A percentile compares a stretch with the other conserved stretches of the same genome.
phyloP scores from a whole-genome alignment of 1,284 basidiomycete genomes.

The Wallemia ichthyophaga region DNA sequence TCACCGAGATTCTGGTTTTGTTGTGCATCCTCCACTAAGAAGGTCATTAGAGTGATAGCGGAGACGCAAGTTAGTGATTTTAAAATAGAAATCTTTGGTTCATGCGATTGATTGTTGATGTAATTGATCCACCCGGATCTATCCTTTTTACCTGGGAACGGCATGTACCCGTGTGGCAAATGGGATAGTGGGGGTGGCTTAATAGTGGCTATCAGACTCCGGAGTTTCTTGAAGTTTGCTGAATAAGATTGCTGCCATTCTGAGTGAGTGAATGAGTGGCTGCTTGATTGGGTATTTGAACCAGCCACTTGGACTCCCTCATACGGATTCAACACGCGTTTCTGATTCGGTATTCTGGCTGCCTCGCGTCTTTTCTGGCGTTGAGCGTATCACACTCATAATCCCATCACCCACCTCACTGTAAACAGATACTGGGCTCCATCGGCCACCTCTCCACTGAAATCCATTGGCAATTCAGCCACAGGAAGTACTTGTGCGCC shows the following conservation, averaged over 20 bases:
- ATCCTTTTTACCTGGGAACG: not conserved
- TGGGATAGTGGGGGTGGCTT: not conserved
- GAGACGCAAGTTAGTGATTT: not conserved
- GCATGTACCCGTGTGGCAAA: not conserved
- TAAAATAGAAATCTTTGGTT: not conserved
- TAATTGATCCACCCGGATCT: not conserved
- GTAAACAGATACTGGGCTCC: not conserved
- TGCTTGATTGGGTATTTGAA: too few species aligned
- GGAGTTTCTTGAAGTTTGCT: not conserved
- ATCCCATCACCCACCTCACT: not conserved
- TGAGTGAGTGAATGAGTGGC: too few species aligned
- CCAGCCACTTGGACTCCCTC: too few species aligned
- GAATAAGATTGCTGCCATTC: not conserved
- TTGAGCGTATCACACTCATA: not conserved
- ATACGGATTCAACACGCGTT: not conserved
- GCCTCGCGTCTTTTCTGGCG: not conserved
- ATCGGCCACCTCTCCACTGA: not conserved
- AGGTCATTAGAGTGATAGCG: not conserved
- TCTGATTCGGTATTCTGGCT: not conserved
- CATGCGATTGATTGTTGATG: not conserved
- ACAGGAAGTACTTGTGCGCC: not conserved
- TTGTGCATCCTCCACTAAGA: not conserved
- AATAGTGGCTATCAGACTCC: not conserved
- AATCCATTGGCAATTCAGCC: not conserved
- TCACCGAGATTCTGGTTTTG: not conserved